These are phyloP conservation scores for Fonsecaea pedrosoi DNA, from an alignment of 2,329 filamentous ascomycete species.

Conservation along the genomic window DNA sequence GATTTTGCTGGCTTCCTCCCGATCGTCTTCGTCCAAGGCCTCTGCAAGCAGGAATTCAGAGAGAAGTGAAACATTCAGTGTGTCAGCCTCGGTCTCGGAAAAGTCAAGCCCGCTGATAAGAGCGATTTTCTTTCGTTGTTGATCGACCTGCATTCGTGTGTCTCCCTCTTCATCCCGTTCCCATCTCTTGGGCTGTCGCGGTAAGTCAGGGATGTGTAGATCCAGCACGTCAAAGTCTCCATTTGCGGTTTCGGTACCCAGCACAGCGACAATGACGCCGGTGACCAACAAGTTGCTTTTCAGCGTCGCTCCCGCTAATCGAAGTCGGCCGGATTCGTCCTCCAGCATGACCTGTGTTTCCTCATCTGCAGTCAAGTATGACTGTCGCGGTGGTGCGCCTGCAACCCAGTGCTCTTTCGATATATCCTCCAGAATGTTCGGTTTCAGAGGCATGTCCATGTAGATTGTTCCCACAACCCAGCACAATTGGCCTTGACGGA, in stretches of 20 bases:
- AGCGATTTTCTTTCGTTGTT: slow-evolving; percentile 71
- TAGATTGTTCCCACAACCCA: slow-evolving; percentile 96
- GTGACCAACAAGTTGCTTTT: slow-evolving; percentile 78
- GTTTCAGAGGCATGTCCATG: slow-evolving; percentile 96
- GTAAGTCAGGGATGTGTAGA: slow-evolving; percentile 83
- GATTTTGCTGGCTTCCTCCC: slow-evolving; percentile 70
- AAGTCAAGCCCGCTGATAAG: slow-evolving; percentile 89
- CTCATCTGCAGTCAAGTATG: slow-evolving; percentile 71
- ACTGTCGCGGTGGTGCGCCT: slow-evolving; percentile 75
- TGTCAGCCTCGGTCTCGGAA: slow-evolving; percentile 75
- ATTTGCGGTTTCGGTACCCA: slow-evolving; percentile 90
- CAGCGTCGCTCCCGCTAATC: slow-evolving; percentile 75
- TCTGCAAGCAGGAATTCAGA: slow-evolving; percentile 90
- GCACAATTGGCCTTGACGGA: slow-evolving; percentile 91
- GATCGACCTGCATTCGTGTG: slow-evolving; percentile 37
- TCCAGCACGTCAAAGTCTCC: slow-evolving; percentile 94
- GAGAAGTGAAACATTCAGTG: slow-evolving; percentile 76
- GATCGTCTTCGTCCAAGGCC: slow-evolving; percentile 65
- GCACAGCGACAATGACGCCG: slow-evolving; percentile 89
- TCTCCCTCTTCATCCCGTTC: slow-evolving; percentile 63
- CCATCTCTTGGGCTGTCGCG: slow-evolving; percentile 83
- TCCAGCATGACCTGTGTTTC: slow-evolving; percentile 83
- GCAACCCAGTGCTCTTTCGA: slow-evolving; percentile 95
- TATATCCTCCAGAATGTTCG: slow-evolving; percentile 93
- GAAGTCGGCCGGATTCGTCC: slow-evolving; percentile 89